Conservation (phyloP, 306 rosid species). For the Cajanus cajan region DNA sequence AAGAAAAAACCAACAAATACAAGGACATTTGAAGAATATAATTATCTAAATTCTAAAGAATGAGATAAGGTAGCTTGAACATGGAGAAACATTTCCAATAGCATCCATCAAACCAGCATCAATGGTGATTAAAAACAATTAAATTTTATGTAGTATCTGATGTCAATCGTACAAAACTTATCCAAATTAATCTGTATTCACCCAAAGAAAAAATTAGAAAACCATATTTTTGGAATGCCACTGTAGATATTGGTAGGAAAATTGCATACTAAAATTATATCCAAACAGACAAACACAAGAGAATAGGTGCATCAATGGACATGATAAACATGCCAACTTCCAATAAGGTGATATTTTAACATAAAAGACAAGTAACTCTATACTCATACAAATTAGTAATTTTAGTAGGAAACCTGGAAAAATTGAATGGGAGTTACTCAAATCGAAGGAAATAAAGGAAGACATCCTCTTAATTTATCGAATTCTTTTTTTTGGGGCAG, state of each 20-base stretch:
- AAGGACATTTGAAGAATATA: not conserved
- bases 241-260: not conserved
- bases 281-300: not conserved
- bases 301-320: not conserved
- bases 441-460: too few relatives aligned
- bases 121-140: not conserved
- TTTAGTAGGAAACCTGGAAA: not conserved
- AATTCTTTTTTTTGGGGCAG: not conserved
- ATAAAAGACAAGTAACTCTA: not conserved
- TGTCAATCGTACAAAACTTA: slow-evolving; percentile 15
- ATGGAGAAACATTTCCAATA: not conserved
- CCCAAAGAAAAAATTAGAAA: not conserved
- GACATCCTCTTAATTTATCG: too few relatives aligned
- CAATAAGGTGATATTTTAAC: not conserved
- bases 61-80: not conserved
- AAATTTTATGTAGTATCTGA: not conserved
- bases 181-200: not conserved
- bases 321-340: slow-evolving; percentile 7
- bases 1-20: not conserved
- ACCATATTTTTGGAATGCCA: not conserved
- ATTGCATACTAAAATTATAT: not conserved
- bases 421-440: not conserved
- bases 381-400: not conserved
- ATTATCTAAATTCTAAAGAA: not conserved
- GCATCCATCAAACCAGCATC: not conserved